Evolutionary conservation across 1,139 yeast species (phyloP).

Genomic region (Geotrichum bryndzae): DNA sequence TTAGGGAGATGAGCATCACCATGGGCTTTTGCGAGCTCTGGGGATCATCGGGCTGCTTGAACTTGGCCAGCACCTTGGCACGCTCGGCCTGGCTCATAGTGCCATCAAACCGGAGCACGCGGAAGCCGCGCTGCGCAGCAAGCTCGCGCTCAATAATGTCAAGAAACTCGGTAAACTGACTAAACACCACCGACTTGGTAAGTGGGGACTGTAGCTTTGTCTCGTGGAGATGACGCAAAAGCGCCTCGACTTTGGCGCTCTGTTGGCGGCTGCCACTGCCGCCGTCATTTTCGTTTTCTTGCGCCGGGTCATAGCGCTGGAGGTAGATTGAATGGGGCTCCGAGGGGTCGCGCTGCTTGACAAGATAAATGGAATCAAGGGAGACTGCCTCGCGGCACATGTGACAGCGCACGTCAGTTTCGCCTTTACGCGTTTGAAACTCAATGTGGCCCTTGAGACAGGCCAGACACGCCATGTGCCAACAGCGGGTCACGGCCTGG

Average conservation of each 20-base stretch:
- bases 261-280: slow-evolving; percentile 18
- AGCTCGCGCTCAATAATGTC: slow-evolving; percentile 69
- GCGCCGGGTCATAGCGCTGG: slow-evolving; percentile 18
- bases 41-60: slow-evolving; percentile 33
- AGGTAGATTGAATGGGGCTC: slow-evolving; percentile 4
- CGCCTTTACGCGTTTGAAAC: slow-evolving; percentile 32
- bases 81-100: slow-evolving; percentile 64
- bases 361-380: slow-evolving; percentile 28
- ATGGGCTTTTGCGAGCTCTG: slow-evolving; percentile 33
- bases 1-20: slow-evolving; percentile 66
- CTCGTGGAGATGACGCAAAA: slow-evolving; percentile 52
- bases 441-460: slow-evolving; percentile 69
- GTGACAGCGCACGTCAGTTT: slow-evolving; percentile 34
- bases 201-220: slow-evolving; percentile 52
- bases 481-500: slow-evolving; percentile 68
- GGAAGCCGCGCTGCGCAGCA: slow-evolving; percentile 37
- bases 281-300: not conserved
- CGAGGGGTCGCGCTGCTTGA: slow-evolving; percentile 18
- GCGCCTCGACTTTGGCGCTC: slow-evolving; percentile 72
- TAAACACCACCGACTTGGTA: slow-evolving; percentile 79
- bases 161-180: slow-evolving; percentile 81
- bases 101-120: slow-evolving; percentile 71
- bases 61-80: slow-evolving; percentile 52
- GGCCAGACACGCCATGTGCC: slow-evolving; percentile 68
- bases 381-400: slow-evolving; percentile 36